Conservation (phyloP, 352 stramenopile genomes). For the Globisporangium carolinianum region DNA sequence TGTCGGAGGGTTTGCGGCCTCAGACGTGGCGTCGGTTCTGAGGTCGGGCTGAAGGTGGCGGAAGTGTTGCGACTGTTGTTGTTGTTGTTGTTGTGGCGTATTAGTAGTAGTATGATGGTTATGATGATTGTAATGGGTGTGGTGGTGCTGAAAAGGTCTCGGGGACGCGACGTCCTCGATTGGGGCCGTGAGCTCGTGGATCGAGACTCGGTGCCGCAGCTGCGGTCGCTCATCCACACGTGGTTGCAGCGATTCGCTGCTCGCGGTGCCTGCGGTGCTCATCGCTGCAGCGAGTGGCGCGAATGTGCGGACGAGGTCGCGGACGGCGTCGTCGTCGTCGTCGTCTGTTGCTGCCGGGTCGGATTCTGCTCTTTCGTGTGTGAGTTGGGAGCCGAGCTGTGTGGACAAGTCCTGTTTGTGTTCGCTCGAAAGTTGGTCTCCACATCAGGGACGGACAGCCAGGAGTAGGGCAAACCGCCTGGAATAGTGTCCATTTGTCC, state of each 20-base stretch:
- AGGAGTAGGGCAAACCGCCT: too few species aligned
- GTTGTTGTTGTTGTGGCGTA: not conserved
- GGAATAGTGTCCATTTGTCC: too few species aligned
- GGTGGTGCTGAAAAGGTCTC: not conserved
- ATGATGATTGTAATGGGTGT: not conserved
- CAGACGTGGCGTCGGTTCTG: not conserved
- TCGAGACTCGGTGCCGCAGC: conserved; percentile 14
- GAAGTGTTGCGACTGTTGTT: not conserved
- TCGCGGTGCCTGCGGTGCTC: not conserved
- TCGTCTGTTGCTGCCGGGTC: not conserved
- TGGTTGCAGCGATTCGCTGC: not conserved
- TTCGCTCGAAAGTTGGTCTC: too few species aligned
- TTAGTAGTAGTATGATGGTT: not conserved
- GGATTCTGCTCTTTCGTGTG: not conserved
- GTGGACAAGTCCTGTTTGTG: too few species aligned
- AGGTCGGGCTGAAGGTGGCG: not conserved
- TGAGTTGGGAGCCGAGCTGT: too few species aligned
- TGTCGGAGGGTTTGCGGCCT: not conserved
- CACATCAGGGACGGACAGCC: too few species aligned
- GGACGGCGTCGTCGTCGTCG: not conserved
- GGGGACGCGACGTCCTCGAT: not conserved
- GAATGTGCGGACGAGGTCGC: not conserved
- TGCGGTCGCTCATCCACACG: conserved; percentile 9
- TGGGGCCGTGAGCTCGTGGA: conserved; percentile 6
- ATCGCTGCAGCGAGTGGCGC: not conserved